These are phyloP conservation scores for Podaxis rugospora DNA, from an alignment of 768 basidiomycete genomes.

Conservation along the genomic window DNA sequence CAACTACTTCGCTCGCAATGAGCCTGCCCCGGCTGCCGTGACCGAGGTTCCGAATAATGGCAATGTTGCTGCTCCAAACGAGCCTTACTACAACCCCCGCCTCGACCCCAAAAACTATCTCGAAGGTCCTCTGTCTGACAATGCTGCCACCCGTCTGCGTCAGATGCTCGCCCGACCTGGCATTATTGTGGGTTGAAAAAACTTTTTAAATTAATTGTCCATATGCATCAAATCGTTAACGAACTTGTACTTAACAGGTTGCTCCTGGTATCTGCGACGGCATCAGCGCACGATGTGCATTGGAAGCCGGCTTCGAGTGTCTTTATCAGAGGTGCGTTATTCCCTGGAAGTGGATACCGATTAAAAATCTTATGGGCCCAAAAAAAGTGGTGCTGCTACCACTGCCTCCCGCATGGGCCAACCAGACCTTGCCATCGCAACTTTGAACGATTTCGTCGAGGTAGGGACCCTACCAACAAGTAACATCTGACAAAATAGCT, in stretches of 20 bases:
- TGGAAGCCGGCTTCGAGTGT: slow-evolving; percentile 75
- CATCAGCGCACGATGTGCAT: slow-evolving; percentile 72
- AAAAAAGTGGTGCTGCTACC: slow-evolving; percentile 61
- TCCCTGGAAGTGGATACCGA: not conserved
- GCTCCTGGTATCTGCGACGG: slow-evolving; percentile 79
- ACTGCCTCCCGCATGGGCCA: slow-evolving; percentile 74
- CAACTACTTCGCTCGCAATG: slow-evolving; percentile 8
- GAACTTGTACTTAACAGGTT: slow-evolving; percentile 31
- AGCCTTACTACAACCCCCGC: slow-evolving; percentile 59
- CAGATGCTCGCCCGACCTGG: slow-evolving; percentile 67
- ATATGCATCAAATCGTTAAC: not conserved
- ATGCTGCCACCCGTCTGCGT: slow-evolving; percentile 69
- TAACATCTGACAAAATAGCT: not conserved
- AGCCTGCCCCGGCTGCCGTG: not conserved
- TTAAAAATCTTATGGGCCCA: not conserved
- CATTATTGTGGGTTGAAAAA: slow-evolving; percentile 52
- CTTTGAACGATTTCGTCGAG: slow-evolving; percentile 70
- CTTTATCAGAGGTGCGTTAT: slow-evolving; percentile 61
- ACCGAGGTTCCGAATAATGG: not conserved
- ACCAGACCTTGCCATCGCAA: slow-evolving; percentile 76
- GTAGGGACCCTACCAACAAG: slow-evolving; percentile 21
- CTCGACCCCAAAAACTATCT: slow-evolving; percentile 65
- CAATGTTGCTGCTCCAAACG: not conserved
- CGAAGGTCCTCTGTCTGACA: slow-evolving; percentile 61
- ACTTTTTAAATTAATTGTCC: not conserved